Evolutionary conservation across 768 basidiomycete species (phyloP), one percentile per base, ranked within the genome.

Genomic region (Xerocomellus dryophilus): DNA sequence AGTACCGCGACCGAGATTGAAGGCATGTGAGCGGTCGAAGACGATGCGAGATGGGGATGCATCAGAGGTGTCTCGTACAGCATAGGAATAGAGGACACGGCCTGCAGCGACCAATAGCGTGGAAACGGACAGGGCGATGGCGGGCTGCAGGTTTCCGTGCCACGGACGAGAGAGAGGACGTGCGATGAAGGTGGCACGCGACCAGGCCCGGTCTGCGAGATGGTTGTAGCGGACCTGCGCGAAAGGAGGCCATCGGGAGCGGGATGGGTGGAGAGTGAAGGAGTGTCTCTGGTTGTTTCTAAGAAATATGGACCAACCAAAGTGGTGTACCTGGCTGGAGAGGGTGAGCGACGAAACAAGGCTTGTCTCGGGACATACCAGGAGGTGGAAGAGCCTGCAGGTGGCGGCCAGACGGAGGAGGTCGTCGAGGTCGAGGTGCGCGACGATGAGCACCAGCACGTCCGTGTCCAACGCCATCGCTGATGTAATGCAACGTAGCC

Each of bases 91-190:
- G n/a, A 90, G 67, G 20, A 65, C 63, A 57, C 70, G 72, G 11
- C 85, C 86, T 7, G 85, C 81, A 14, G 81, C 85, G 40, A 89
- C 78, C 35, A 87, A 55, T 2, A 90, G 71, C 8, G 83, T 74
- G 25, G 80, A 80, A 17, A 69, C 50, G 50, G 76, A 84, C 52
- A 84, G 74, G 25, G 83, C 79, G 35, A 90, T 64, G 12, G 75
- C 61, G 5, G 88, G 84, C 53, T 81, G 84, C 5, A 78, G 67
- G 60, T 79, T 86, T 21, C 73, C 74, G 6, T 60, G 14, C 87
- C 87, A 90, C 10, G 78, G 76, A 23, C 73, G 72, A 20, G 83
- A 80, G 9, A 90, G 74, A 2, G 86, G 87, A 2, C 85, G 79
- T 4, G 86, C 85, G 20, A 86, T 69, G 54, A 87, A 87, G 42